Percentiles rank a stretch among this genome's conserved stretches.
These are phyloP conservation scores for Pseudoneurospora amorphoporcata DNA, from an alignment of 495 filamentous ascomycete species.

Conservation along the genomic window DNA sequence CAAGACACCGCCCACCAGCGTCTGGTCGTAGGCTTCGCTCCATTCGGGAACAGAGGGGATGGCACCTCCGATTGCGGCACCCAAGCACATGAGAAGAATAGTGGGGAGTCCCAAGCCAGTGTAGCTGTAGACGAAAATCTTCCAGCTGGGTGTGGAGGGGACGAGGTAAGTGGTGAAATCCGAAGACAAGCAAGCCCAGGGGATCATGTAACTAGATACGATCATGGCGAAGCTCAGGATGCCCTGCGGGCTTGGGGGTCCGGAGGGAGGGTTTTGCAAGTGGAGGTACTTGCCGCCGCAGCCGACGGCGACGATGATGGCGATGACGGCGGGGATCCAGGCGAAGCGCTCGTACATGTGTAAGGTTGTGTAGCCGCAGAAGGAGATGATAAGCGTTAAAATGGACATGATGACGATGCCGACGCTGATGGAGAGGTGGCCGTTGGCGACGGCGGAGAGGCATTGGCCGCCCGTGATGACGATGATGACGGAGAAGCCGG, in stretches of 20 bases:
- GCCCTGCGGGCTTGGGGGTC: conserved; percentile 16
- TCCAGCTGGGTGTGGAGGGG: conserved; percentile 34
- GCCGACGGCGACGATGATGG: conserved; percentile 28
- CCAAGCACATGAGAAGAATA: conserved; percentile 42
- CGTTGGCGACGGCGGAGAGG: conserved; percentile 40
- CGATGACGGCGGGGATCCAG: conserved; percentile 46
- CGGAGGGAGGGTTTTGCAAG: conserved; percentile 18
- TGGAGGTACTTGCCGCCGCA: conserved; percentile 22
- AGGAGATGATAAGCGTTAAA: conserved; percentile 44
- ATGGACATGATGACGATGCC: conserved; percentile 46
- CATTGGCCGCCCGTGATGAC: conserved; percentile 38
- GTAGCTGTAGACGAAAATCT: conserved; percentile 37
- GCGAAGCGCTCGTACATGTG: conserved; percentile 52
- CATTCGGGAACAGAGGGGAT: conserved; percentile 31
- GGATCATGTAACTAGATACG: conserved; percentile 37
- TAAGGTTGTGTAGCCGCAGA: conserved; percentile 48
- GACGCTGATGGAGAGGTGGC: conserved; percentile 32
- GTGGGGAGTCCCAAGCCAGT: conserved; percentile 38
- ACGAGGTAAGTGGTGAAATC: conserved; percentile 41
- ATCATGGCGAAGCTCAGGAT: conserved; percentile 34
- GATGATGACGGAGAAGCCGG: conserved; percentile 39
- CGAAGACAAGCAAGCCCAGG: conserved; percentile 34
- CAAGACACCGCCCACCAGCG: conserved; percentile 43
- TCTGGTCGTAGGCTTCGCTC: conserved; percentile 34
- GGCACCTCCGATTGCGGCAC: conserved; percentile 42